Conservation (phyloP, 2,329 filamentous ascomycete genomes). For the Exophiala bonariae region DNA sequence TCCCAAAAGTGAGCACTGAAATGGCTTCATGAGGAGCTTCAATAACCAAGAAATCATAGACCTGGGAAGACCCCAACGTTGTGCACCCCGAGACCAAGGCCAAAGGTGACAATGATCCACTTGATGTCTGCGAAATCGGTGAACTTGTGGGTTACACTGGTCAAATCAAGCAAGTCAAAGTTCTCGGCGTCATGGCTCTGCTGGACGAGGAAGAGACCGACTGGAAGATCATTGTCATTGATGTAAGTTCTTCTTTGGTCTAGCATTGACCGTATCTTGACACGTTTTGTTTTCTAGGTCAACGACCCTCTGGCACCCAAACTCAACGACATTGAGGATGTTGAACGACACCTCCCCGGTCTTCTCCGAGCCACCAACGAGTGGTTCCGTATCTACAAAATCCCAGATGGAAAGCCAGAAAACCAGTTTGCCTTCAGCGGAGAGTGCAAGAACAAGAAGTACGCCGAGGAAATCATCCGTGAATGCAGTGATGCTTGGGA, state of each 20-base stretch:
- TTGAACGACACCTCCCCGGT: conserved; percentile 95
- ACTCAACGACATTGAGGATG: conserved; percentile 98
- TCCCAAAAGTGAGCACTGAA: conserved; percentile 75
- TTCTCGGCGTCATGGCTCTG: conserved; percentile 97
- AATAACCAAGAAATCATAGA: conserved; percentile 54
- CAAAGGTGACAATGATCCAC: conserved; percentile 98
- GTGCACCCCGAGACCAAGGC: conserved; percentile 99
- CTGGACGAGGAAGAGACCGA: conserved; percentile 99
- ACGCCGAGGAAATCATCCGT: conserved; percentile 91
- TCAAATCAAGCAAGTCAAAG: conserved; percentile 99
- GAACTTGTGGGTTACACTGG: conserved; percentile 95
- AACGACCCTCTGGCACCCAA: conserved; percentile 95
- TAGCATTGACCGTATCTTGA: conserved; percentile 40
- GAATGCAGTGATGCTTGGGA: conserved; percentile 98
- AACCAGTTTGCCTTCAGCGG: conserved; percentile 99
- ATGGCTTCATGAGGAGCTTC: background rate
- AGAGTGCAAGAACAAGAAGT: conserved; percentile 99
- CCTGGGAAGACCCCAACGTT: conserved; percentile 97
- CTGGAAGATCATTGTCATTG: conserved; percentile 99
- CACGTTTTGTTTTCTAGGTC: conserved; percentile 9
- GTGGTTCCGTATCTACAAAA: conserved; percentile 99
- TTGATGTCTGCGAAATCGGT: conserved; percentile 99
- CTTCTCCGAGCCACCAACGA: conserved; percentile 97
- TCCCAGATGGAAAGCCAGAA: conserved; percentile 99
- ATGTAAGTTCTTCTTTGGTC: conserved; percentile 46